These are phyloP conservation scores for Kwoniella europaea DNA, from an alignment of 768 basidiomycete species.

Conservation along the genomic window DNA sequence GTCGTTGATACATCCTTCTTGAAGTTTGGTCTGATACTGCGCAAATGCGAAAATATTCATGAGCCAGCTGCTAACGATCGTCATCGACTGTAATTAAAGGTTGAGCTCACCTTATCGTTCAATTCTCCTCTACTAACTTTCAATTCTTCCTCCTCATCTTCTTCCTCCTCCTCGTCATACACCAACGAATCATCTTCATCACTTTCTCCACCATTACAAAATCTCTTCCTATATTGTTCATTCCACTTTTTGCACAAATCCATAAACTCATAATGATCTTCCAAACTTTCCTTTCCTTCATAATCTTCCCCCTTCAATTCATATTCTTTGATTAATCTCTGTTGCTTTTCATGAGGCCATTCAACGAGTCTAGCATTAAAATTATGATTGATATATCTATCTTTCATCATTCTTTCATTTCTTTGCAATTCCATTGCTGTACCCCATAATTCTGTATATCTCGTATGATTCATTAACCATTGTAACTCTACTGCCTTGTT, in stretches of 20 bases:
- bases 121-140: not conserved
- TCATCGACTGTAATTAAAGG: not conserved
- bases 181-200: conserved; percentile 6
- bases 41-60: not conserved
- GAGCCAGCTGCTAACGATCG: not conserved
- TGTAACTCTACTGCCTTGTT: conserved; percentile 12
- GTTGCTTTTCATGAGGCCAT: not conserved
- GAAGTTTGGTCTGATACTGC: conserved; percentile 24
- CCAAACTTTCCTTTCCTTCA: not conserved
- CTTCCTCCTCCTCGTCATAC: conserved; percentile 8
- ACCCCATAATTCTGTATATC: conserved; percentile 16
- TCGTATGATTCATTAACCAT: conserved; percentile 28
- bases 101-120: conserved; percentile 4
- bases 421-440: conserved; percentile 20
- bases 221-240: not conserved
- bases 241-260: conserved; percentile 6
- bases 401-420: conserved; percentile 12
- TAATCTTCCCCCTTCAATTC: conserved; percentile 25
- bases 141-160: conserved; percentile 10
- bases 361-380: not conserved
- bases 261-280: conserved; percentile 10
- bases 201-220: not conserved
- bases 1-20: conserved; percentile 23
- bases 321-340: conserved; percentile 10
- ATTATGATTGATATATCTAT: not conserved